A percentile compares a stretch with the other conserved stretches of the same genome.
phyloP scores from a whole-genome alignment of 306 rosid genomes.

The Trichosanthes truncata region DNA sequence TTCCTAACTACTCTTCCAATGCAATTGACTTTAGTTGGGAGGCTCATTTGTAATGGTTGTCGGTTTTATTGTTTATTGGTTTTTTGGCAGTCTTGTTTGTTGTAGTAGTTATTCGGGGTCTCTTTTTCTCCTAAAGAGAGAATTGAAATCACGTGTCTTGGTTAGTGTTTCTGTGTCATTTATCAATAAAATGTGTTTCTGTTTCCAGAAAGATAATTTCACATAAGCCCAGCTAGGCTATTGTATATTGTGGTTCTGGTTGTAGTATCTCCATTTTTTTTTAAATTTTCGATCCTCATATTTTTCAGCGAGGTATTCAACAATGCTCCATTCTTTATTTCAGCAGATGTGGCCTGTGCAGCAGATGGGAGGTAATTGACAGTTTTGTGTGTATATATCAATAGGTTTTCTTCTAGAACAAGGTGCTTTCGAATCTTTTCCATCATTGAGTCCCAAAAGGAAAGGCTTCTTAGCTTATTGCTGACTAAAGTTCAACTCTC shows the following conservation, averaged over 20 bases:
- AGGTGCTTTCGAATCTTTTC: background rate
- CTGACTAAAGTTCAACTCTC: background rate
- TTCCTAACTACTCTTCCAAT: background rate
- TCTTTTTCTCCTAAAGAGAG: background rate
- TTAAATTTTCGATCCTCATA: slow-evolving; percentile 14
- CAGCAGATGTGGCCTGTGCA: slow-evolving; percentile 82
- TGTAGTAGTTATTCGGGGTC: background rate
- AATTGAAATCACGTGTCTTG: background rate
- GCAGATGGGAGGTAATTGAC: slow-evolving; percentile 42
- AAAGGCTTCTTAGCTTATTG: background rate
- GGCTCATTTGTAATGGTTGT: background rate
- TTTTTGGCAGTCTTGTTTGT: background rate
- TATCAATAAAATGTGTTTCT: background rate
- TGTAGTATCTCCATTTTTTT: slow-evolving; percentile 14
- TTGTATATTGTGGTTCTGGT: slow-evolving; percentile 4
- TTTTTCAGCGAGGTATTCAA: slow-evolving; percentile 76
- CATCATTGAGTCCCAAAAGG: background rate
- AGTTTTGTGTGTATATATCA: background rate
- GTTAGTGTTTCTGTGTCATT: background rate
- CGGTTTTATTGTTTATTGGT: background rate
- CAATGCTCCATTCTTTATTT: slow-evolving; percentile 83
- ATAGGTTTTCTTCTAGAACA: background rate
- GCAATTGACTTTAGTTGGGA: background rate
- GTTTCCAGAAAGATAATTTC: background rate
- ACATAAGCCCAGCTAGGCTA: background rate